A percentile compares a stretch with the other conserved stretches of the same genome.
Evolutionary conservation across 345 rosid species (phyloP).

Genomic region (Populus alba): DNA sequence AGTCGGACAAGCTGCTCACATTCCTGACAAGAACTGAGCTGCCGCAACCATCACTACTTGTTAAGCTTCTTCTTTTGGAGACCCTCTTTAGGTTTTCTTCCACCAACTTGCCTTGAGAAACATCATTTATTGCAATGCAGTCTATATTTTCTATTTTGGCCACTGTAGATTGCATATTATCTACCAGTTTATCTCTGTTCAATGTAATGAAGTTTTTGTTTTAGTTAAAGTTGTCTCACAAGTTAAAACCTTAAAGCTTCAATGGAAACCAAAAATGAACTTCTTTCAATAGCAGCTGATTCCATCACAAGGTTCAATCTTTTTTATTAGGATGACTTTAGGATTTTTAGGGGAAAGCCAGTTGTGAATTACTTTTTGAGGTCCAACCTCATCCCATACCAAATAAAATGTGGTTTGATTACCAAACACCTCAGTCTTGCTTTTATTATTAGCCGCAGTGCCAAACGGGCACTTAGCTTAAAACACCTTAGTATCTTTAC

Average conservation of each 20-base stretch:
- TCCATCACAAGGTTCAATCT: too few species aligned
- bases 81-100: neutral
- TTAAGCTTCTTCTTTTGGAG: neutral
- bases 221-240: neutral
- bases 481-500: neutral
- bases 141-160: conserved; percentile 6
- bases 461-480: too few species aligned
- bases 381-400: too few species aligned
- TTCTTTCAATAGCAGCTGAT: too few species aligned
- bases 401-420: too few species aligned
- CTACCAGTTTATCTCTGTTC: neutral
- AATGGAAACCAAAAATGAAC: too few species aligned
- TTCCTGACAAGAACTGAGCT: neutral
- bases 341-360: too few species aligned
- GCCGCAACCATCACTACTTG: neutral
- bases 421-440: too few species aligned
- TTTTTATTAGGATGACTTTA: too few species aligned
- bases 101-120: neutral
- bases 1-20: neutral
- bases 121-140: neutral
- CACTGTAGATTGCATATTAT: neutral
- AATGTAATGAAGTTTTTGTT: conserved; percentile 15
- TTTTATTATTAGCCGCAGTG: too few species aligned
- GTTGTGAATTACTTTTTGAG: too few species aligned
- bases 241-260: too few species aligned